Evolutionary conservation across 2,329 filamentous ascomycete genomes (phyloP).

Genomic region (Laburnicola sp.): DNA sequence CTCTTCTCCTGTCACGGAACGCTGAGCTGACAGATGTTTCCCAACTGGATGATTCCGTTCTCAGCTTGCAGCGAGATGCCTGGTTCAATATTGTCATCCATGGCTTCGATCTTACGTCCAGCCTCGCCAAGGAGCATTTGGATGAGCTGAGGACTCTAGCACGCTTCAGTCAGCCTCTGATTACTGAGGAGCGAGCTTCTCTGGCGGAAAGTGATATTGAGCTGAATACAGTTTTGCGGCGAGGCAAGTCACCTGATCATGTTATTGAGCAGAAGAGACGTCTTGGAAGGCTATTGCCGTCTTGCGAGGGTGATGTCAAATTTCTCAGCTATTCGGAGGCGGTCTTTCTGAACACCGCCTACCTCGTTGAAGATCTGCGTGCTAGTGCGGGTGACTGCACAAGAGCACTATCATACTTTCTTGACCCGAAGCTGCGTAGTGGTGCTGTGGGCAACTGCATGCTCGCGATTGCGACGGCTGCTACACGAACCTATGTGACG

Average conservation of each 20-base stretch:
- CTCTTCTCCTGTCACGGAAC: constrained; percentile 71
- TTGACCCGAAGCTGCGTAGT: constrained; percentile 79
- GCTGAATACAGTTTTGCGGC: constrained; percentile 86
- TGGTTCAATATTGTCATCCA: constrained; percentile 99
- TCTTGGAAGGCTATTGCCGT: constrained; percentile 72
- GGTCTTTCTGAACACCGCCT: constrained; percentile 88
- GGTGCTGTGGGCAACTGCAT: constrained; percentile 66
- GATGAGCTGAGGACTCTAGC: constrained; percentile 83
- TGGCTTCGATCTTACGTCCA: constrained; percentile 77
- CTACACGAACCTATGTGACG: constrained; percentile 76
- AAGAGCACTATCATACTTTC: constrained; percentile 85
- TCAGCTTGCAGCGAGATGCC: constrained; percentile 78
- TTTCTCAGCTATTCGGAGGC: constrained; percentile 84
- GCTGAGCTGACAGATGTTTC: constrained; percentile 62
- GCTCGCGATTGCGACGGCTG: constrained; percentile 65
- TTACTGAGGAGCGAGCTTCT: constrained; percentile 85
- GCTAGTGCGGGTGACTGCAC: constrained; percentile 88
- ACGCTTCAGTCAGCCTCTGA: constrained; percentile 80
- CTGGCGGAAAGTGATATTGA: constrained; percentile 96
- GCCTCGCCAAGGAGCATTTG: constrained; percentile 70
- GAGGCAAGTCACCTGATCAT: constrained; percentile 79
- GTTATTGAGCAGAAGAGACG: constrained; percentile 79
- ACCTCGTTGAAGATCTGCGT: constrained; percentile 85
- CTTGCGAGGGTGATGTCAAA: constrained; percentile 76
- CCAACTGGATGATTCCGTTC: constrained; percentile 53